Percentiles rank a stretch among this genome's conserved stretches.
Evolutionary conservation across 257 asterid genomes (phyloP).

Genomic region (Solanum clarkiae): DNA sequence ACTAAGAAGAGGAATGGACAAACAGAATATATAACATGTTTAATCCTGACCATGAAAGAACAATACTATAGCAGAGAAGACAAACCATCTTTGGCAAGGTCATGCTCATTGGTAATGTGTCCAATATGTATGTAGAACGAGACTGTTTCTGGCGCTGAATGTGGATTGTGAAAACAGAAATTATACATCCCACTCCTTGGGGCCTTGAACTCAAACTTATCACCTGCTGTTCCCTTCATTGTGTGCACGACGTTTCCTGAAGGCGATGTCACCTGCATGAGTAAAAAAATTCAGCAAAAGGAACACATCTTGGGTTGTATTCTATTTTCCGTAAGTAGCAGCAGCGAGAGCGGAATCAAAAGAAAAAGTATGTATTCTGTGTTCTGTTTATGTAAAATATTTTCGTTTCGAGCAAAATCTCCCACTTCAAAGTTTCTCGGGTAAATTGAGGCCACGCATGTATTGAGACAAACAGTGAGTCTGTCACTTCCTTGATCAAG

Average conservation of each 20-base stretch:
- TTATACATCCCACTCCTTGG: constrained; percentile 72
- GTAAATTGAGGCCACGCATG: not conserved
- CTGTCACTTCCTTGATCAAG: not conserved
- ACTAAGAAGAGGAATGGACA: not conserved
- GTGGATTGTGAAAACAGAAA: constrained; percentile 81
- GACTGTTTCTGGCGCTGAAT: constrained; percentile 60
- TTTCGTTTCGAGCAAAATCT: not conserved
- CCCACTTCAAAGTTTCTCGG: not conserved
- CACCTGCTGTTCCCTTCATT: constrained; percentile 53
- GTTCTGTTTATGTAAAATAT: not conserved
- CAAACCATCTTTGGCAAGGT: constrained; percentile 88
- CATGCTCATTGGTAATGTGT: constrained; percentile 60
- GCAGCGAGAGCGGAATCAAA: not conserved
- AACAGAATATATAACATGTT: not conserved
- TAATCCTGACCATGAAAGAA: not conserved
- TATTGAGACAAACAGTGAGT: not conserved
- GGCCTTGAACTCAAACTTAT: constrained; percentile 74
- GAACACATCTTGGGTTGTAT: not conserved
- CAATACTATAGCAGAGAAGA: not conserved
- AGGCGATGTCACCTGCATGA: constrained; percentile 60
- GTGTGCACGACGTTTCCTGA: constrained; percentile 39
- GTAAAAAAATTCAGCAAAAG: not conserved
- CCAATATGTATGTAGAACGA: constrained; percentile 83
- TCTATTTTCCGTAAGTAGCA: not conserved
- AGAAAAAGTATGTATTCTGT: not conserved